Evolutionary conservation across 257 asterid genomes (phyloP), one percentile per base, ranked within the genome.

Genomic region (Solanum bulbocastanum): DNA sequence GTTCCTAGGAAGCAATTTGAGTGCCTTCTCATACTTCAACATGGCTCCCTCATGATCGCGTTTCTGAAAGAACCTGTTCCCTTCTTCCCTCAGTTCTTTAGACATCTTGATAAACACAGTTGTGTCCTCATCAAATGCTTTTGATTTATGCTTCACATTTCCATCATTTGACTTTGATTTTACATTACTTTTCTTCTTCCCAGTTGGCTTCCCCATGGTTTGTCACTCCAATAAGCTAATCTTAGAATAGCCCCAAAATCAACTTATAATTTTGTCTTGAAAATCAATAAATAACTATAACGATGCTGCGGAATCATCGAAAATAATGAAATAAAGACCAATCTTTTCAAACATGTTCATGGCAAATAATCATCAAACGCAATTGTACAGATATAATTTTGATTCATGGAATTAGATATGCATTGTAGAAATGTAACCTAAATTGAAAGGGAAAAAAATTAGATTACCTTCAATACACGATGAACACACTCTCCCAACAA

Each of bases 1-100:
- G 91, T 90, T 93, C 4, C 91, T 40, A 0, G 99, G 99, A 62
- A 96, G 93, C 91, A 96, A 90, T 83, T 92, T 94, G 88, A 96
- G 92, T 88, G 99, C 98, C 90, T 96, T 96, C 86, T 94, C 98
- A 75, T 93, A 95, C 92, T 93, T 94, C 89, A 96, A 90, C 98
- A 96, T 95, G 12, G 99, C 99, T 10, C 99, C 99, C 88, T 96
- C 99, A 9, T 92, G 95, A 81, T 95, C 98, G 2, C 88, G 99
- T 83, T 89, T 94, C 93, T 95, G 98, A 89, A 91, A 94, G 83
- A 95, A 76, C 81, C 65, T 94, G 92, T 95, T 94, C 39, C 98
- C 99, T 89, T 95, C 99, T 86, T 96, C 99, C 94, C 94, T 95
- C 90, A 96, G 86, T 83, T 96, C 98, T 68, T 92, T 95, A 65